phyloP scores from a whole-genome alignment of 768 basidiomycete species.

The Collybiopsis confluens region DNA sequence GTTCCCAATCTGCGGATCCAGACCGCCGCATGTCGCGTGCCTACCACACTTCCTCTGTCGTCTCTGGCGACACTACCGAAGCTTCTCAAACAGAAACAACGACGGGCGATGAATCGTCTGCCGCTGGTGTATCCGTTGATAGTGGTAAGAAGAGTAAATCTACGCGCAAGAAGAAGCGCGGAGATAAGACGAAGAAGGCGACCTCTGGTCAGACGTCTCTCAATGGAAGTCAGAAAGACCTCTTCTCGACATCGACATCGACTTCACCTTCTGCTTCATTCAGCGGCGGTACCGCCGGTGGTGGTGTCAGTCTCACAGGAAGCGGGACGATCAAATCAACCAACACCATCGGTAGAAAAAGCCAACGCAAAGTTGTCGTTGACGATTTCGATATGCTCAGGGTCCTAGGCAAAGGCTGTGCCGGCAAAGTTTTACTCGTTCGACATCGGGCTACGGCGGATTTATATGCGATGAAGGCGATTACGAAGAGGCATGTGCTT shows the following conservation, averaged over 20 bases:
- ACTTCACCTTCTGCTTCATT: too few relatives aligned
- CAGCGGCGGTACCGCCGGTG: too few relatives aligned
- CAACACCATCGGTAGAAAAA: slow-evolving; percentile 40
- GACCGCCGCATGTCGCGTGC: slow-evolving; percentile 60
- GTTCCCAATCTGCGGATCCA: slow-evolving; percentile 81
- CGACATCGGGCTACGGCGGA: slow-evolving; percentile 67
- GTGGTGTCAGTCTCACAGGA: too few relatives aligned
- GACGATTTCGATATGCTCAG: slow-evolving; percentile 97
- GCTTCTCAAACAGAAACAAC: slow-evolving; percentile 55
- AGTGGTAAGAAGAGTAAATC: too few relatives aligned
- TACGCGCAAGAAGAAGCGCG: slow-evolving; percentile 40
- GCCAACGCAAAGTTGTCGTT: slow-evolving; percentile 70
- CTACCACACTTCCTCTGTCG: slow-evolving; percentile 52
- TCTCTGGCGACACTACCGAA: slow-evolving; percentile 23
- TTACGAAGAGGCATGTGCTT: slow-evolving; percentile 95
- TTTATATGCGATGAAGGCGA: slow-evolving; percentile 93
- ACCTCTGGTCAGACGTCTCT: slow-evolving; percentile 1
- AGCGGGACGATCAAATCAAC: slow-evolving; percentile 46
- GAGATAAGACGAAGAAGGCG: background rate
- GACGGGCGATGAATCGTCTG: slow-evolving; percentile 73
- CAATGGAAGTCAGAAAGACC: slow-evolving; percentile 19
- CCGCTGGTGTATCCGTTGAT: too few relatives aligned
- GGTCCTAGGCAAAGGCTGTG: slow-evolving; percentile 95
- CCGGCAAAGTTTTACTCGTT: slow-evolving; percentile 93
- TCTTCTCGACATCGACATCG: too few relatives aligned